Evolutionary conservation across 257 asterid genomes (phyloP), one percentile per base, ranked within the genome.

Genomic region (Fraxinus pennsylvanica): DNA sequence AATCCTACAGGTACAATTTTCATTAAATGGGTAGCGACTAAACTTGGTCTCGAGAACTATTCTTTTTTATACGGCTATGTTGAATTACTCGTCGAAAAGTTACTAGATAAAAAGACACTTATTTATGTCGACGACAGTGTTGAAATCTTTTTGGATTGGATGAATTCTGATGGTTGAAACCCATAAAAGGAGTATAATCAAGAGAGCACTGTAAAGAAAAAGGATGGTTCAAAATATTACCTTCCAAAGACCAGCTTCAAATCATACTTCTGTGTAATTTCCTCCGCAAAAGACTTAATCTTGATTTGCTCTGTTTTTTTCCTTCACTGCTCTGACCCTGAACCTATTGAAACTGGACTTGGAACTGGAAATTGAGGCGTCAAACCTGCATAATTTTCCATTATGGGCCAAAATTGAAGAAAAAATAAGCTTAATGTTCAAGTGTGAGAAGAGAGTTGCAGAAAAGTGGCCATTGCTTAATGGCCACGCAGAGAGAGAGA

Each of bases 221-320:
- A 9, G 15, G 35, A 59, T 22, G 30, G 19, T 4, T 27, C 4
- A 61, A 52, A 10, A 25, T 57, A 35, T 1, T 25, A 94, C 98
- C 98, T 96, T 92, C 99, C 99, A 93, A 65, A 96, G 93, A n/a
- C 97, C 98, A 76, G 91, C 98, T 83, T 96, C 99, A 50, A 96
- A 93, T 27, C 99, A 84, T 87, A 93, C 74, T 93, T 96, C 85
- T 90, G 80, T 38, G 97, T 91, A 52, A 91, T 61, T 71, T 96
- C 98, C 1, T 96, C 99, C 0, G 97, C 88, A 22, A 93, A 85
- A 66, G 95, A 71, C 6, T 92, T 89, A 25, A 78, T 67, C 75
- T 90, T 83, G 73, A 83, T 79, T 75, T 92, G 96, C 78, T 96
- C 91, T 8, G 93, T 32, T 83, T 88, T 90, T 92, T 93, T 86